Conservation (phyloP, 2,329 filamentous ascomycete genomes). For the Fusarium lyarnte region DNA sequence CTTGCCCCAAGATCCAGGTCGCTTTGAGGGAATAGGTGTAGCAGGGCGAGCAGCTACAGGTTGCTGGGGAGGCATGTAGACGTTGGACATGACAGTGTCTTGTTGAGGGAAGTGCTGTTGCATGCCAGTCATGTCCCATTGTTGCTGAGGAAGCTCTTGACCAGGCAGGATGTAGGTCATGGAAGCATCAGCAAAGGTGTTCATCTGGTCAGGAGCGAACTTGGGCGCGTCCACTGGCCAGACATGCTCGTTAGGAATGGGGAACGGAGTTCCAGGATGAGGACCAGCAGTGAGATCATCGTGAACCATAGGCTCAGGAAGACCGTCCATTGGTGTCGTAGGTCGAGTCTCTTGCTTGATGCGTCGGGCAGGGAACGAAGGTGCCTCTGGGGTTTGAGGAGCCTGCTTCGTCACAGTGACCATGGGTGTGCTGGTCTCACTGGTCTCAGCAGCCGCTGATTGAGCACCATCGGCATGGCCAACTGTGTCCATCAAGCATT, state of each 20-base stretch:
- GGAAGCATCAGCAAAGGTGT: constrained; percentile 45
- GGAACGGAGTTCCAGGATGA: constrained; percentile 54
- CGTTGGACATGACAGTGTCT: constrained; percentile 42
- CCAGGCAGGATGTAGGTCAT: constrained; percentile 47
- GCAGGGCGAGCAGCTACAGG: constrained; percentile 47
- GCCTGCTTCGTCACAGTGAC: constrained; percentile 43
- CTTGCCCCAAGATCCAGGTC: constrained; percentile 52
- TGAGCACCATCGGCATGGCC: constrained; percentile 40
- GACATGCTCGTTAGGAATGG: constrained; percentile 51
- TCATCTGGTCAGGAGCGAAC: constrained; percentile 52
- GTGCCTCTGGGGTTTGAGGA: constrained; percentile 44
- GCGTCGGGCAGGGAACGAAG: constrained; percentile 45
- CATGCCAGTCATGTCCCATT: constrained; percentile 40
- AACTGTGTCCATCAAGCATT: constrained; percentile 49
- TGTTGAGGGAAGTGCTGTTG: constrained; percentile 45
- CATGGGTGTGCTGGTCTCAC: constrained; percentile 40
- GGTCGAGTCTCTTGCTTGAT: constrained; percentile 51
- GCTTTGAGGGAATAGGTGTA: constrained; percentile 52
- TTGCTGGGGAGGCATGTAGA: constrained; percentile 38
- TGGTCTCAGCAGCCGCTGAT: constrained; percentile 41
- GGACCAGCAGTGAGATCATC: constrained; percentile 49
- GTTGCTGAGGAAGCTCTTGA: constrained; percentile 41
- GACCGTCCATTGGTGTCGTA: constrained; percentile 47
- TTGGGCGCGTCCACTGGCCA: constrained; percentile 53
- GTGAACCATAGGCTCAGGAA: constrained; percentile 46